Evolutionary conservation across 306 rosid species (phyloP).

Genomic region (Potentilla sterilis): DNA sequence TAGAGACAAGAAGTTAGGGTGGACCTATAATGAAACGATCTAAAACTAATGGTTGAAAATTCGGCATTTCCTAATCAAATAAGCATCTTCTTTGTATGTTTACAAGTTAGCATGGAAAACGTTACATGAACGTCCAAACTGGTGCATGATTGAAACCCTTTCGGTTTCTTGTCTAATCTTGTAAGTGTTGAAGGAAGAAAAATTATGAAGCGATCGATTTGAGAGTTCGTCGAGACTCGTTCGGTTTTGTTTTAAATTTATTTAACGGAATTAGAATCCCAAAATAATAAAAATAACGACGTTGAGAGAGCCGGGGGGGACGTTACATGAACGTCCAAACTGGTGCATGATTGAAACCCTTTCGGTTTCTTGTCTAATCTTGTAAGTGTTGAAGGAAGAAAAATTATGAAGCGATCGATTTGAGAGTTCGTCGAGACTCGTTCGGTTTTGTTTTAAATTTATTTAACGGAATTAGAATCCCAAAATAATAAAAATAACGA

Average conservation of each 20-base stretch:
- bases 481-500: slow-evolving; percentile 1
- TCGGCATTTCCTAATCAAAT: neutral
- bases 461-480: neutral
- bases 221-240: slow-evolving; percentile 1
- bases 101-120: neutral
- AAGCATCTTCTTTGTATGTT: neutral
- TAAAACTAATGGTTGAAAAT: neutral
- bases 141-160: neutral
- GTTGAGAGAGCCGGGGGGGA: too few species aligned
- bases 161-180: slow-evolving; percentile 9
- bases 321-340: neutral
- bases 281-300: neutral
- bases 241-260: neutral
- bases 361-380: slow-evolving; percentile 10
- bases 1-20: slow-evolving; percentile 6
- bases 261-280: neutral
- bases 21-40: neutral
- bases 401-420: too few species aligned
- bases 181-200: neutral
- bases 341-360: neutral
- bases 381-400: too few species aligned
- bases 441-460: neutral
- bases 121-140: neutral
- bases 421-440: neutral
- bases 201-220: too few species aligned